Evolutionary conservation across 768 basidiomycete genomes (phyloP).

Genomic region (Megacollybia marginata): DNA sequence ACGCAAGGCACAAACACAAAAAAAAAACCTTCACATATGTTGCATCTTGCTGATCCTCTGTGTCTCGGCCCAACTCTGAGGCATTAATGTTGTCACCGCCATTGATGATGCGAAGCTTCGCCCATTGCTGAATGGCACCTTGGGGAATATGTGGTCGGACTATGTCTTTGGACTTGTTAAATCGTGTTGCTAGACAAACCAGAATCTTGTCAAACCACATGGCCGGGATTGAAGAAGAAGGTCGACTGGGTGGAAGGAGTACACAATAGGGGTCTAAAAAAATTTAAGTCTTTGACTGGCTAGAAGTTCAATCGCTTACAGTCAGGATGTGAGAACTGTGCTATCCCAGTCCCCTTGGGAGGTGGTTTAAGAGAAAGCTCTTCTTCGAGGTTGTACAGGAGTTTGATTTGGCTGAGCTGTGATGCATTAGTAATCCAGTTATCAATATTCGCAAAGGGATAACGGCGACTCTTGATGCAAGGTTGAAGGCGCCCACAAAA

Average conservation of each 20-base stretch:
- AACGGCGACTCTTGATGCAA: conserved; percentile 7
- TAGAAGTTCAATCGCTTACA: neutral
- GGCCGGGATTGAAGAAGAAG: neutral
- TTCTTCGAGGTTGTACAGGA: conserved; percentile 7
- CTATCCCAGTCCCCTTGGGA: too few relatives aligned
- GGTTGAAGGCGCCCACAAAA: conserved; percentile 10
- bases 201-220: neutral
- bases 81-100: neutral
- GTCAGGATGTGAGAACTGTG: neutral
- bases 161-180: neutral
- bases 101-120: neutral
- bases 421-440: conserved; percentile 4
- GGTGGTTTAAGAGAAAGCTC: neutral
- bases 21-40: conserved; percentile 22
- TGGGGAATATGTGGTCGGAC: neutral
- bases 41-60: conserved; percentile 20
- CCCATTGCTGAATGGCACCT: neutral
- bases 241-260: neutral
- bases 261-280: neutral
- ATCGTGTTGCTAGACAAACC: neutral
- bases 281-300: neutral
- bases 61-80: neutral
- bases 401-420: conserved; percentile 9
- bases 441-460: conserved; percentile 10
- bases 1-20: neutral